These are phyloP conservation scores for Hypomyces rosellus DNA, from an alignment of 2,329 filamentous ascomycete genomes.

Conservation along the genomic window DNA sequence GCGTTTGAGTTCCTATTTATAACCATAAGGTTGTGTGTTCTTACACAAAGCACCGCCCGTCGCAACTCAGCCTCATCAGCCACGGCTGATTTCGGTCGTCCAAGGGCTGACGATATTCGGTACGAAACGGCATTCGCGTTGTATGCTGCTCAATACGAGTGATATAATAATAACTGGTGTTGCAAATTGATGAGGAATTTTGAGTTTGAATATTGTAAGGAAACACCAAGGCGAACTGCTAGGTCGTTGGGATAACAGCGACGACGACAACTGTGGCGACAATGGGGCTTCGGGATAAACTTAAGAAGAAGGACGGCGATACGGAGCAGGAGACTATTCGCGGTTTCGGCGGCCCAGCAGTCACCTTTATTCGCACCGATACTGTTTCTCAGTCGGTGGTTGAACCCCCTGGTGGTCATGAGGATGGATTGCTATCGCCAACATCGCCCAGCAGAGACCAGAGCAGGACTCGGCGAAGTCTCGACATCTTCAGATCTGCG, in stretches of 20 bases:
- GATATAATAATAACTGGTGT: no score
- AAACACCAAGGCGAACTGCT: no score
- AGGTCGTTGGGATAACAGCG: no score
- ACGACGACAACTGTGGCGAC: not conserved
- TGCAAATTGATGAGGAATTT: no score
- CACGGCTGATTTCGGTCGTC: no score
- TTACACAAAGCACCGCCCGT: no score
- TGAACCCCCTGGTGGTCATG: constrained; percentile 51
- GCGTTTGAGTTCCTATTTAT: no score
- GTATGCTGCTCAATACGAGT: no score
- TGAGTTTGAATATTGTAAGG: not conserved
- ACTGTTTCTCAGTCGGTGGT: constrained; percentile 75
- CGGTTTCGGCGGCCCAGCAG: constrained; percentile 50
- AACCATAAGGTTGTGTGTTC: no score
- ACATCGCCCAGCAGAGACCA: constrained; percentile 18
- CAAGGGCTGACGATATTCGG: no score
- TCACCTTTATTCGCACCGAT: constrained; percentile 80
- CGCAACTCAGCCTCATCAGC: no score
- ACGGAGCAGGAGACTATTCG: constrained; percentile 32
- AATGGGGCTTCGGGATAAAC: constrained; percentile 48
- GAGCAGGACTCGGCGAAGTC: constrained; percentile 33
- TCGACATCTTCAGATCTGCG: constrained; percentile 39
- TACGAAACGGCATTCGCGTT: no score
- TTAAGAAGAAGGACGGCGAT: constrained; percentile 48
- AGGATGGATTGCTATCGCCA: constrained; percentile 26